These are phyloP conservation scores for Ophiostoma sp. DNA, from an alignment of 2,329 filamentous ascomycete genomes.

Conservation along the genomic window DNA sequence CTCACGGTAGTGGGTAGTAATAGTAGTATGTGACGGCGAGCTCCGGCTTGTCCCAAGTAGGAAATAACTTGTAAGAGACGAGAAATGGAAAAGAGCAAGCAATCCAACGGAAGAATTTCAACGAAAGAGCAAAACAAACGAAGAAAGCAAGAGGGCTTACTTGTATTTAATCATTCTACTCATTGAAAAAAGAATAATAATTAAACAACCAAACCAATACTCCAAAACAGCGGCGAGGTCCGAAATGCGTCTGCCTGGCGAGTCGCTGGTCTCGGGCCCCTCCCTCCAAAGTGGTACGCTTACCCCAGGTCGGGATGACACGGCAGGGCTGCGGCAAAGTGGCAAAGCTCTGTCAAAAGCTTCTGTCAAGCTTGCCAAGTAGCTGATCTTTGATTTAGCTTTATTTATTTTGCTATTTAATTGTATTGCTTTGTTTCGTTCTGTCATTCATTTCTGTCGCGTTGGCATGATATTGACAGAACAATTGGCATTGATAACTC, in stretches of 20 bases:
- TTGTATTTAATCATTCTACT: neutral
- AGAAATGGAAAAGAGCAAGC: neutral
- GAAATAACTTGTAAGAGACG: neutral
- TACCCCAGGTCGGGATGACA: neutral
- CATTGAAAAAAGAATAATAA: no score
- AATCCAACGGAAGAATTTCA: neutral
- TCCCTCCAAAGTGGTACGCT: neutral
- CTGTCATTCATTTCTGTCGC: neutral
- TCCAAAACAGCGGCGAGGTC: constrained; percentile 8
- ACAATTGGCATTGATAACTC: no score
- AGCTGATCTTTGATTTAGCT: neutral
- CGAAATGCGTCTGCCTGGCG: constrained; percentile 24
- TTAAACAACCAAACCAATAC: neutral
- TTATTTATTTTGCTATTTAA: neutral
- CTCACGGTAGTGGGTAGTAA: no score
- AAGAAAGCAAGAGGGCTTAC: neutral
- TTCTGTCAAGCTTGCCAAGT: neutral
- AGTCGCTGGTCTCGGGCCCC: neutral
- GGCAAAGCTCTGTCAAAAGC: neutral
- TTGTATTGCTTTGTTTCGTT: neutral
- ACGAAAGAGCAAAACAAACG: neutral
- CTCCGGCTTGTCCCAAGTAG: constrained; percentile 4
- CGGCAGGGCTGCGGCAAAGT: neutral
- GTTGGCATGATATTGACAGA: neutral
- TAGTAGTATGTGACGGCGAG: neutral